Base-by-base conservation (phyloP, 2,329 filamentous ascomycete genomes). In the Alternaria ethzedia region DNA sequence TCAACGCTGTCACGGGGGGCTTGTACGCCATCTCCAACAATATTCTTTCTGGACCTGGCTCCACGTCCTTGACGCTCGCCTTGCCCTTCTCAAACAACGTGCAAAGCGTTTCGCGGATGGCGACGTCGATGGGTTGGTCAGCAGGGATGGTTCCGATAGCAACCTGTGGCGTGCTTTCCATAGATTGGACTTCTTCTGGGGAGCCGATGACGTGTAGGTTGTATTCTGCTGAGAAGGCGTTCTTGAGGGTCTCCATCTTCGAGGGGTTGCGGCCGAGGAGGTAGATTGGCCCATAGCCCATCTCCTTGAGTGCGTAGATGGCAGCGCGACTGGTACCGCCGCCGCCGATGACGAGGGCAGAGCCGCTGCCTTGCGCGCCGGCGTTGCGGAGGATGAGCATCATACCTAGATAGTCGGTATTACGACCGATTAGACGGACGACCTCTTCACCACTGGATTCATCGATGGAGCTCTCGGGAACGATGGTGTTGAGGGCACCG, bases 11-110 rank as follows among this genome's bases (percentile, higher is more conserved):
- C 56, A 92, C 86, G 0, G 87, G 84, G 20, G 96, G 96, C 80
- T 95, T 96, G 81, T 99, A 99, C 2, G 96, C 95, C 94, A 99
- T 97, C 80, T 99, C 96, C 4, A 98, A 82, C 64, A 98, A 81
- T 12, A 96, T 81, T 6, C 80, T 80, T 55, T 81, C 80, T 23
- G 78, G 77, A 9, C 57, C 70, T 1, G 59, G 57, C 12, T 67
- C 62, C 25, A 68, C 68, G n/a, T 56, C 57, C 65, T 50, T 55
- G 4, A 63, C 57, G 3, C 50, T 56, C 7, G 51, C 45, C 26
- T 74, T 72, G 4, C 71, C 74, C 43, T 74, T 77, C 23, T 79
- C 75, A 66, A 90, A 87, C 61, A 89, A 78, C 4, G 79, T 72
- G 67, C 82, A 82, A 15, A 97, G 82, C 2, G 91, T 84, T 70